Evolutionary conservation across 441 rosid species (phyloP).

Genomic region (Flueggea neowawraea): DNA sequence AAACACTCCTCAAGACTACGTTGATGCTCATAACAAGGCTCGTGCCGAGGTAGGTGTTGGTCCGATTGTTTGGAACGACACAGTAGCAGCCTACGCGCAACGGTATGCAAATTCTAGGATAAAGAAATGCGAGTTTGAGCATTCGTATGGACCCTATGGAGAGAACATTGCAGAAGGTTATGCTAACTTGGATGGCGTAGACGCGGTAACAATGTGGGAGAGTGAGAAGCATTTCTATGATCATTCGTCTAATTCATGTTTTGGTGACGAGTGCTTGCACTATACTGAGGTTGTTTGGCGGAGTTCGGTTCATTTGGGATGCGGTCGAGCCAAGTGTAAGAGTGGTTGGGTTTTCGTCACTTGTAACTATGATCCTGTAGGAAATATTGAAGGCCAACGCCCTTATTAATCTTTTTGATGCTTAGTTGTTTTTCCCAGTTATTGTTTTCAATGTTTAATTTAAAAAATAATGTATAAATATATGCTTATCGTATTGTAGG

Average conservation of each 20-base stretch:
- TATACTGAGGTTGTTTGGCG: constrained; percentile 61
- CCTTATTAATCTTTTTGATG: constrained; percentile 1
- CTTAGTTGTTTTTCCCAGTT: too few species aligned
- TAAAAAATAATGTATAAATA: too few species aligned
- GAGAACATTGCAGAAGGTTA: constrained; percentile 45
- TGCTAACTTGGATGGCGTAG: constrained; percentile 28
- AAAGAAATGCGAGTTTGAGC: constrained; percentile 35
- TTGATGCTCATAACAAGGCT: constrained; percentile 48
- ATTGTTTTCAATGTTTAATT: too few species aligned
- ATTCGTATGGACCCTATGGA: constrained; percentile 49
- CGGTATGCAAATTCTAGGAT: constrained; percentile 22
- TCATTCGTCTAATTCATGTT: constrained; percentile 31
- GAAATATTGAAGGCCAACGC: constrained; percentile 34
- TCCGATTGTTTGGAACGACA: constrained; percentile 40
- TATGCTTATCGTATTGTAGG: too few species aligned
- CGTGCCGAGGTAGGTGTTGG: constrained; percentile 44
- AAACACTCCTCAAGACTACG: constrained; percentile 33
- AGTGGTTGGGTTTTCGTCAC: constrained; percentile 38
- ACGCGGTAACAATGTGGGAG: constrained; percentile 45
- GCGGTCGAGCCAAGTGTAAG: constrained; percentile 41
- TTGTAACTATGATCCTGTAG: constrained; percentile 46
- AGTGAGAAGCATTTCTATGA: constrained; percentile 41
- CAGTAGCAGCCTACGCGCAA: constrained; percentile 40
- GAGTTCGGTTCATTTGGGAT: constrained; percentile 40
- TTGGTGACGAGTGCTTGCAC: constrained; percentile 37